phyloP scores from a whole-genome alignment of 2,329 filamentous ascomycete species.

The Neonectria ditissima region DNA sequence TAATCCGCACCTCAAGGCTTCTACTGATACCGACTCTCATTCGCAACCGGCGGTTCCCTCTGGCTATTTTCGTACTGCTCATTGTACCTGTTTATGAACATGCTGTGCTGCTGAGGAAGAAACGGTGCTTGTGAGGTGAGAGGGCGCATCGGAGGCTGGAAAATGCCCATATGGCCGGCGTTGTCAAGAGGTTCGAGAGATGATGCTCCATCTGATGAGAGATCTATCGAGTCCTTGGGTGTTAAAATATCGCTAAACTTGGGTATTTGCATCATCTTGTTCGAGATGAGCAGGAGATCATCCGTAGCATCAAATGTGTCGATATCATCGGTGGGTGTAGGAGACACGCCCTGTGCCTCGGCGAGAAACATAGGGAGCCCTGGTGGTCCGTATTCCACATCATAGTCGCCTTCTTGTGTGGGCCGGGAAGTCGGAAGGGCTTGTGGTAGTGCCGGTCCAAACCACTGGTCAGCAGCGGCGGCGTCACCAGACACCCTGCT shows the following conservation, averaged over 20 bases:
- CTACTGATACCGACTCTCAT: slow-evolving; percentile 25
- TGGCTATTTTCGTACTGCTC: slow-evolving; percentile 34
- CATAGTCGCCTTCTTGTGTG: slow-evolving; percentile 28
- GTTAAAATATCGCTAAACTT: slow-evolving; percentile 35
- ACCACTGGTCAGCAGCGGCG: slow-evolving; percentile 40
- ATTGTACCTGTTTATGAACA: slow-evolving; percentile 37
- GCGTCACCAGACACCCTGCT: slow-evolving; percentile 33
- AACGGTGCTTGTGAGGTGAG: slow-evolving; percentile 31
- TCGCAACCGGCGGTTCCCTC: slow-evolving; percentile 31
- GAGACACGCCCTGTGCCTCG: slow-evolving; percentile 39
- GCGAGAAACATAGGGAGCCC: slow-evolving; percentile 46
- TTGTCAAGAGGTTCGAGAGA: slow-evolving; percentile 32
- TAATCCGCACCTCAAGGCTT: neutral
- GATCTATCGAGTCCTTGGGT: slow-evolving; percentile 19
- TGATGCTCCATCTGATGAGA: slow-evolving; percentile 25
- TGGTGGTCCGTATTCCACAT: slow-evolving; percentile 39
- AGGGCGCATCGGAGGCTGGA: slow-evolving; percentile 28
- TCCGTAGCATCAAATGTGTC: slow-evolving; percentile 40
- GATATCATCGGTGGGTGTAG: slow-evolving; percentile 30
- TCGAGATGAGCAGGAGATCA: slow-evolving; percentile 37
- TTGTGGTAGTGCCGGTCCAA: slow-evolving; percentile 17
- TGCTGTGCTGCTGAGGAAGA: slow-evolving; percentile 37
- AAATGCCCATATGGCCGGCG: slow-evolving; percentile 31
- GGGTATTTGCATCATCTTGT: slow-evolving; percentile 30
- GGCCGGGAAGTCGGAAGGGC: slow-evolving; percentile 12